phyloP scores from a whole-genome alignment of 2,329 filamentous ascomycete genomes.

The Arthrobotrys megalospora region DNA sequence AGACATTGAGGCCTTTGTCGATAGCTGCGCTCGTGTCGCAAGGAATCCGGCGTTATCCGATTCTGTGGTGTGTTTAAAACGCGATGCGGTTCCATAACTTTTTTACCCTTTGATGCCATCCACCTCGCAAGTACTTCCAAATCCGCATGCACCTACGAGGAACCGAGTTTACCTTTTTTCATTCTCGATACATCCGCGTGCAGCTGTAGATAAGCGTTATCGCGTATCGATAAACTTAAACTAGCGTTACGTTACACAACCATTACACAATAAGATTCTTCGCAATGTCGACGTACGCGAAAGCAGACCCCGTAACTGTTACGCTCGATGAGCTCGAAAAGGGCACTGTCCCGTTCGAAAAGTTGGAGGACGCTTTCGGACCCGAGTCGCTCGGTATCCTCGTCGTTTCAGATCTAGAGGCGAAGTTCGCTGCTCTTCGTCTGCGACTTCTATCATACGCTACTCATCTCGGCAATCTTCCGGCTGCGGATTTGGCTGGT shows the following conservation, averaged over 20 bases:
- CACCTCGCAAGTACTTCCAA: slow-evolving; percentile 18
- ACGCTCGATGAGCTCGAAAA: slow-evolving; percentile 74
- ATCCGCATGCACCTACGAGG: slow-evolving; percentile 7
- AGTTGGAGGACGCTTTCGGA: slow-evolving; percentile 85
- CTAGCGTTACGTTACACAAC: slow-evolving; percentile 51
- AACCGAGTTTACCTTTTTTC: slow-evolving; percentile 9
- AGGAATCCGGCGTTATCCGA: slow-evolving; percentile 60
- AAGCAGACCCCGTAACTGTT: slow-evolving; percentile 74
- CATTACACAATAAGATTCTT: not conserved
- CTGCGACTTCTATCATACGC: slow-evolving; percentile 84
- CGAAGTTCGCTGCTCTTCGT: slow-evolving; percentile 79
- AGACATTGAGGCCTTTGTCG: slow-evolving; percentile 51
- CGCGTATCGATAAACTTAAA: slow-evolving; percentile 53
- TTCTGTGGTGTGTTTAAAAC: slow-evolving; percentile 55
- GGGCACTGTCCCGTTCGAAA: slow-evolving; percentile 75
- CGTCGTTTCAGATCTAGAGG: slow-evolving; percentile 87
- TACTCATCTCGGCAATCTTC: slow-evolving; percentile 88
- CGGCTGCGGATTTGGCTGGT: slow-evolving; percentile 76
- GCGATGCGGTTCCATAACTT: slow-evolving; percentile 42
- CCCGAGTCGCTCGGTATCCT: slow-evolving; percentile 92
- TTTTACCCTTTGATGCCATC: slow-evolving; percentile 10
- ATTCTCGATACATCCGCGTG: not conserved
- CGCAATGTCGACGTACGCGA: slow-evolving; percentile 59
- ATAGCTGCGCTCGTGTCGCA: slow-evolving; percentile 2
- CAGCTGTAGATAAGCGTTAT: slow-evolving; percentile 50